A percentile compares a stretch with the other conserved stretches of the same genome.
These are phyloP conservation scores for Lactarius psammicola DNA, from an alignment of 768 basidiomycete genomes.

Conservation along the genomic window DNA sequence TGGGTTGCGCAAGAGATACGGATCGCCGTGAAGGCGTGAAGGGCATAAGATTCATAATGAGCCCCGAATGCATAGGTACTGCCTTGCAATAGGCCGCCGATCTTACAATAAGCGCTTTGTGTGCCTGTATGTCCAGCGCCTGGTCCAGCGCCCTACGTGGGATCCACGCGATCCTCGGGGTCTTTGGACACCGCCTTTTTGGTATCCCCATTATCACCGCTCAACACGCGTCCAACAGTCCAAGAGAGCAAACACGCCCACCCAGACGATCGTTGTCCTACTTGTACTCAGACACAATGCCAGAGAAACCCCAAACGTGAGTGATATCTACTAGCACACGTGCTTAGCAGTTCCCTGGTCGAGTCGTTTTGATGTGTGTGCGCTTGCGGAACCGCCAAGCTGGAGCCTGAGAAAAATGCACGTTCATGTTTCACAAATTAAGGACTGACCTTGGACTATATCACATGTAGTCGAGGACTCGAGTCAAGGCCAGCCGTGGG, in stretches of 20 bases:
- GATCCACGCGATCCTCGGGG: neutral
- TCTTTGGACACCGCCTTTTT: neutral
- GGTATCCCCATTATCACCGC: neutral
- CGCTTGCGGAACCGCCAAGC: neutral
- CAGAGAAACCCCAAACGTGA: neutral
- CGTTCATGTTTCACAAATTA: neutral
- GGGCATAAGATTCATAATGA: too few species aligned
- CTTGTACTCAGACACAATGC: neutral
- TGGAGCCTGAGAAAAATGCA: neutral
- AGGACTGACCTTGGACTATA: neutral
- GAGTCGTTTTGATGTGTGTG: neutral
- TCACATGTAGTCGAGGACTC: neutral
- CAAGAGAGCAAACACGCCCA: neutral
- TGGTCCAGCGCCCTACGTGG: neutral
- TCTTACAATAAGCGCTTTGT: neutral
- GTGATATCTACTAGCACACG: neutral
- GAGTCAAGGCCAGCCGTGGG: too few species aligned
- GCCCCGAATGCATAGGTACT: neutral
- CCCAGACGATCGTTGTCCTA: neutral
- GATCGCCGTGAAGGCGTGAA: too few species aligned
- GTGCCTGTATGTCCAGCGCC: neutral
- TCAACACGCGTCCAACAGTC: neutral
- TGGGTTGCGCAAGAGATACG: neutral
- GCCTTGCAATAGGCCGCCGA: too few species aligned
- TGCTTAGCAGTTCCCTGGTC: neutral